Conservation (phyloP, 139 green algal genomes). For the Volvox africanus region DNA sequence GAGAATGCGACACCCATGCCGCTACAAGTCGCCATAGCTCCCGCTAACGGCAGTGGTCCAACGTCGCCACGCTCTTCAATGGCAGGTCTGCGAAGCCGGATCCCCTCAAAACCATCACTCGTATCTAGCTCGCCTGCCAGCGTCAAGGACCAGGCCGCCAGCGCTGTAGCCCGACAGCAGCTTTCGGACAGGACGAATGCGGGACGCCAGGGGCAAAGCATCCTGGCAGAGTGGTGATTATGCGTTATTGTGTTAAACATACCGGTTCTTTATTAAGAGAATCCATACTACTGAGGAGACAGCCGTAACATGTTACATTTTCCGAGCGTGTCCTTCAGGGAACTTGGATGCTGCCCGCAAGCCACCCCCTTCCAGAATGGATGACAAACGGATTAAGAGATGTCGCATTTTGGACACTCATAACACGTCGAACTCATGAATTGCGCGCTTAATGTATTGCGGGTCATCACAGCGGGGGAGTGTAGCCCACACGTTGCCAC, state of each 20-base stretch:
- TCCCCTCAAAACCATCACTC: slow-evolving; percentile 36
- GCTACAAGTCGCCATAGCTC: not conserved
- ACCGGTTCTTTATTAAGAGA: no score
- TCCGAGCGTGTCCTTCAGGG: no score
- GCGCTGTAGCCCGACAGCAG: slow-evolving; percentile 14
- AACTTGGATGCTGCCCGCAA: no score
- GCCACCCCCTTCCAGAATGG: no score
- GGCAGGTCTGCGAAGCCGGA: slow-evolving; percentile 34
- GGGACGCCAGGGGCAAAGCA: not conserved
- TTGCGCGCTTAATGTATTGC: no score
- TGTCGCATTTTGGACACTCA: no score
- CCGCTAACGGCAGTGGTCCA: not conserved
- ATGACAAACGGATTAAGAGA: no score
- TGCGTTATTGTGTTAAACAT: not conserved
- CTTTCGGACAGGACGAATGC: slow-evolving; percentile 32
- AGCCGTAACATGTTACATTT: no score
- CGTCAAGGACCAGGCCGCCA: slow-evolving; percentile 13
- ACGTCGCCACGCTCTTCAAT: slow-evolving; percentile 10
- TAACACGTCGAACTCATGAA: no score
- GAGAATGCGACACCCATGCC: slow-evolving; percentile 22
- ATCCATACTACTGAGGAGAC: no score
- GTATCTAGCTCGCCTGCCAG: slow-evolving; percentile 25
- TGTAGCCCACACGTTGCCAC: no score
- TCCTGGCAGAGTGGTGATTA: slow-evolving; percentile 25
- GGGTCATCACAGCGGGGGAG: no score